A percentile compares a stretch with the other conserved stretches of the same genome.
phyloP scores from a whole-genome alignment of 495 filamentous ascomycete genomes.

The Aspergillus bertholletiae region DNA sequence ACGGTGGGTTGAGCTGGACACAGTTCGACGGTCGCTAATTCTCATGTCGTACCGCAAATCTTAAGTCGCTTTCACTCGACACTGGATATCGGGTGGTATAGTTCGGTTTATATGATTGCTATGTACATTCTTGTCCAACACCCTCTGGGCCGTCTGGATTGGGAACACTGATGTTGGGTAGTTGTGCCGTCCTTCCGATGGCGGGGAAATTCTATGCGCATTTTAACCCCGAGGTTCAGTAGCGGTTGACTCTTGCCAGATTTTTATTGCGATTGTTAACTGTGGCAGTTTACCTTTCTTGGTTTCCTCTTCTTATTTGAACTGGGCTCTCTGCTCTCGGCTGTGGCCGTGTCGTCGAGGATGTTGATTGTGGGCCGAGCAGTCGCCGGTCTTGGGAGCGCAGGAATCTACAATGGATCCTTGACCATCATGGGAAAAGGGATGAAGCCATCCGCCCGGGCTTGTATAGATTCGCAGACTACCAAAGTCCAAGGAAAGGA shows the following conservation, averaged over 20 bases:
- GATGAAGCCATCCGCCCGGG: too few relatives aligned
- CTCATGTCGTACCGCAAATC: too few relatives aligned
- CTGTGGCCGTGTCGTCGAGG: slow-evolving; percentile 59
- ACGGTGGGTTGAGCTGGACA: too few relatives aligned
- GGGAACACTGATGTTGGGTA: too few relatives aligned
- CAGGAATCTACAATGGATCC: slow-evolving; percentile 18
- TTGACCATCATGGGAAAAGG: slow-evolving; percentile 6
- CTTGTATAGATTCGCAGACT: not conserved
- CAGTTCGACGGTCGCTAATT: too few relatives aligned
- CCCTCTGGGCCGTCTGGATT: too few relatives aligned
- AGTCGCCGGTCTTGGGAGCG: slow-evolving; percentile 63
- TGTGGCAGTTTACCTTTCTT: slow-evolving; percentile 29
- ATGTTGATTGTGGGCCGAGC: slow-evolving; percentile 74
- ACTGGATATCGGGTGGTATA: too few relatives aligned
- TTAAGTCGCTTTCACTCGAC: too few relatives aligned
- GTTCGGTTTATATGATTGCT: too few relatives aligned
- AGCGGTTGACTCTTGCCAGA: not conserved
- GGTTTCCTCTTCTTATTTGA: slow-evolving; percentile 59
- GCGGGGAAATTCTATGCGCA: slow-evolving; percentile 7
- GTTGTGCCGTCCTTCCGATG: not conserved
- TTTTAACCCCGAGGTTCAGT: slow-evolving; percentile 3
- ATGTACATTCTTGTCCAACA: too few relatives aligned
- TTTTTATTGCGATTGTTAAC: not conserved
- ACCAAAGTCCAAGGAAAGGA: slow-evolving; percentile 8
- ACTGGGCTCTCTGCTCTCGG: slow-evolving; percentile 66